Conservation (phyloP, 352 stramenopile species). For the Globisporangium camurandrum region DNA sequence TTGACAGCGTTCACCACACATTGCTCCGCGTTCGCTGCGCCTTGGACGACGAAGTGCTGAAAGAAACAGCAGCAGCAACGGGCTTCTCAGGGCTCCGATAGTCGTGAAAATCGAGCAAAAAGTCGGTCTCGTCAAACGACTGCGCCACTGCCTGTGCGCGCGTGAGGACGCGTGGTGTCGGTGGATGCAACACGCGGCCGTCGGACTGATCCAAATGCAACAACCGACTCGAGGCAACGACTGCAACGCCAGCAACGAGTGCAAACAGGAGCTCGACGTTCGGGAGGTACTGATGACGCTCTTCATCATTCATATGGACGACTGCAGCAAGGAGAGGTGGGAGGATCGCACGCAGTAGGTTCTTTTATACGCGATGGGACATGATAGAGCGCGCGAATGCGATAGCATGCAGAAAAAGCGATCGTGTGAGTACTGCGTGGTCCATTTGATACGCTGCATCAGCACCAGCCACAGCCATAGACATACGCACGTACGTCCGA, state of each 20-base stretch:
- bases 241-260: constrained; percentile 11
- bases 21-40: neutral
- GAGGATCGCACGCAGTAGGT: constrained; percentile 32
- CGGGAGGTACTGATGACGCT: constrained; percentile 30
- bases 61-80: too few relatives aligned
- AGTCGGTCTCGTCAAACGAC: constrained; percentile 12
- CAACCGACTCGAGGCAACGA: constrained; percentile 18
- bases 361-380: too few relatives aligned
- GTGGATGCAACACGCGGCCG: constrained; percentile 20
- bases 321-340: constrained; percentile 31
- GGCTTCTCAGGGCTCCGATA: constrained; percentile 1
- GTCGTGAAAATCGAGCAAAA: constrained; percentile 9
- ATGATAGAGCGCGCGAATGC: too few relatives aligned
- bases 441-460: too few relatives aligned
- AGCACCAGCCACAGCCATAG: too few relatives aligned
- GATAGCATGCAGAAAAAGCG: too few relatives aligned
- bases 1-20: too few relatives aligned
- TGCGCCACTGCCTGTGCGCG: constrained; percentile 11
- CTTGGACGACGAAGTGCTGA: too few relatives aligned
- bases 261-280: constrained; percentile 28
- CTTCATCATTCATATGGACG: constrained; percentile 27
- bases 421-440: too few relatives aligned
- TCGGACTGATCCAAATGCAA: constrained; percentile 19
- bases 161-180: constrained; percentile 20
- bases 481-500: constrained; percentile 39